Base-by-base conservation (phyloP, 1,284 basidiomycete species). In the Microbotryum lychnidis-dioicae region DNA sequence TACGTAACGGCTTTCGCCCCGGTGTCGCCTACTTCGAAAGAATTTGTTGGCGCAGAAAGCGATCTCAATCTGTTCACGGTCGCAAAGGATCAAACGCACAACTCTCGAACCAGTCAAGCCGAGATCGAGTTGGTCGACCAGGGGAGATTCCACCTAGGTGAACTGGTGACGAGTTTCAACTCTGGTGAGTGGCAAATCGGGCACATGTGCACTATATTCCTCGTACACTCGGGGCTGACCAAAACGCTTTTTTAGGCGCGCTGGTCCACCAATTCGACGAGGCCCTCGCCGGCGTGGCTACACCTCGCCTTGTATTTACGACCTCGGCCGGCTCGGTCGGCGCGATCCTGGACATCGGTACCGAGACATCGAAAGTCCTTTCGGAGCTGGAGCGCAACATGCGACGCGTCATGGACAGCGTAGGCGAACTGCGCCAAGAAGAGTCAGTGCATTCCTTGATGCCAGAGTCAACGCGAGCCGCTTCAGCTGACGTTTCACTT, bases 251-350 rank as follows among this genome's bases (percentile, higher is more conserved):
- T 42, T 18, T 56, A 54, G 56, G 61, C 31, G 64, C 65, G 14
- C 57, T 65, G 33, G 53, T 54, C 21, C 57, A 47, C 16, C 66
- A 59, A 6, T 51, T 54, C 46, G 58, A 53, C 16, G 58, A 50
- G 12, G 21, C 46, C 42, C 42, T 54, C 47, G 71, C 73, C n/a
- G 74, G 71, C 2, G 63, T 50, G 6, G 56, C 57, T 2, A 25
- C 72, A 29, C 70, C 71, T 0, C 74, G 73, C 61, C 82, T 87
- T 46, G 68, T 93, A 16, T 91, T 87, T 74, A 85, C 88, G 72
- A 89, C 91, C 0, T 79, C 85, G 0, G 83, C 85, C 5, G 92
- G 92, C 4, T 82, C 87, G 31, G 84, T 96, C 50, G 87, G 89
- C 12, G 79, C 87, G n/a, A 77, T 94, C 42, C 77, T 84, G 3